Base-by-base conservation (phyloP, 2,329 filamentous ascomycete species). In the Aspergillus ustus region DNA sequence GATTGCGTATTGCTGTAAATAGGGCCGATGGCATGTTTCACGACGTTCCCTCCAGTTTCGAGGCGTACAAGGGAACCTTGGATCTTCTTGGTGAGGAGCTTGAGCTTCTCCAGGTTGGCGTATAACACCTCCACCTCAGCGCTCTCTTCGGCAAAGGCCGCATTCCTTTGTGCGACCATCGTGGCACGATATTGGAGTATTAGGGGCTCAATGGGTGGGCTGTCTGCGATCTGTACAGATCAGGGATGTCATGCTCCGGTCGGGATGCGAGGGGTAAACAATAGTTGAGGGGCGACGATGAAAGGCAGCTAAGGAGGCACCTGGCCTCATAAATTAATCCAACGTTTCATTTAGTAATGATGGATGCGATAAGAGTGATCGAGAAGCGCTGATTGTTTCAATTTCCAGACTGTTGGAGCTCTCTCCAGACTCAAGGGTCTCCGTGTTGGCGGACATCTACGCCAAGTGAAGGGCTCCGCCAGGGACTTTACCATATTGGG, bases 21-120 rank as follows among this genome's bases (percentile, higher is more conserved):
- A 8, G 95, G 95, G 0, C 92, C 92, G 59, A 96, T 93, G 11
- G 96, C 93, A 73, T 97, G 92, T 71, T 92, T 90, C 20, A 98
- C 93, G 63, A 91, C 93, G 78, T 93, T 92, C 19, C 94, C 95
- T 57, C 92, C 96, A 43, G 89, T 87, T 70, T 98, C 93, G 37
- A 99, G 83, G 59, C 93, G 87, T 43, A 88, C 86, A 68, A 97
- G 84, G 55, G 92, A 96, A 29, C 91, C 90, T 77, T 96, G 91
- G 59, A 99, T 97, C 82, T 96, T 97, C 82, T 95, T 97, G 34
- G 93, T 97, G 75, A 98, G 85, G 73, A 92, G 88, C 63, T 93
- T 90, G 69, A 96, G 96, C 84, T 97, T 98, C 70, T 96, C 92
- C 64, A 98, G 87, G 67, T 88, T 88, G 59, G 87, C 86, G 67